These are phyloP conservation scores for Poa pratensis DNA, from an alignment of 176 grass and related monocot genomes.

Conservation along the genomic window DNA sequence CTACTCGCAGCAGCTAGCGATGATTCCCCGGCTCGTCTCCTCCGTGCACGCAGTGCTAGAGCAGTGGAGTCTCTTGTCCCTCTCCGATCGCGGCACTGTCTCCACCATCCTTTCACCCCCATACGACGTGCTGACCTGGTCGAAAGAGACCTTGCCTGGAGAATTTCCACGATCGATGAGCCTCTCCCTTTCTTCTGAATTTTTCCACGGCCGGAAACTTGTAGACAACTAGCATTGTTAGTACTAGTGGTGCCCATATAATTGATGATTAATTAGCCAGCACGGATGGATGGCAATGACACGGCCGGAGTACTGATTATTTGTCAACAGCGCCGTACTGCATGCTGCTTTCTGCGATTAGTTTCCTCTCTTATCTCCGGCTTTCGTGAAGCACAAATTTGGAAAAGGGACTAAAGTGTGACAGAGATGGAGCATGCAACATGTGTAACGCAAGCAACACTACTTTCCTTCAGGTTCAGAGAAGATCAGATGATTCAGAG, in stretches of 20 bases:
- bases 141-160: constrained; percentile 36
- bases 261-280: neutral
- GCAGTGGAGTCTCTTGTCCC: neutral
- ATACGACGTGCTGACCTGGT: neutral
- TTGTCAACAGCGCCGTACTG: neutral
- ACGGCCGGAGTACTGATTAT: neutral
- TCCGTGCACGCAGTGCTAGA: neutral
- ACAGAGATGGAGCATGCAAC: constrained; percentile 44
- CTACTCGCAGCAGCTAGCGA: neutral
- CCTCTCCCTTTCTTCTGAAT: neutral
- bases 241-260: too few species aligned
- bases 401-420: constrained; percentile 37
- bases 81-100: neutral
- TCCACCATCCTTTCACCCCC: neutral
- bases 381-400: constrained; percentile 48
- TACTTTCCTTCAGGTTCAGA: neutral
- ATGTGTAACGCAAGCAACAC: constrained; percentile 27
- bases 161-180: neutral
- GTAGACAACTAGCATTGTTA: neutral
- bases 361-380: neutral
- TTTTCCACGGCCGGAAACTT: constrained; percentile 10
- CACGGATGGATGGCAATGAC: neutral
- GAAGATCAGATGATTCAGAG: neutral
- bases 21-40: too few species aligned
- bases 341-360: neutral